These are phyloP conservation scores for Volvox carteri DNA, from an alignment of 163 green algal genomes.

Conservation along the genomic window DNA sequence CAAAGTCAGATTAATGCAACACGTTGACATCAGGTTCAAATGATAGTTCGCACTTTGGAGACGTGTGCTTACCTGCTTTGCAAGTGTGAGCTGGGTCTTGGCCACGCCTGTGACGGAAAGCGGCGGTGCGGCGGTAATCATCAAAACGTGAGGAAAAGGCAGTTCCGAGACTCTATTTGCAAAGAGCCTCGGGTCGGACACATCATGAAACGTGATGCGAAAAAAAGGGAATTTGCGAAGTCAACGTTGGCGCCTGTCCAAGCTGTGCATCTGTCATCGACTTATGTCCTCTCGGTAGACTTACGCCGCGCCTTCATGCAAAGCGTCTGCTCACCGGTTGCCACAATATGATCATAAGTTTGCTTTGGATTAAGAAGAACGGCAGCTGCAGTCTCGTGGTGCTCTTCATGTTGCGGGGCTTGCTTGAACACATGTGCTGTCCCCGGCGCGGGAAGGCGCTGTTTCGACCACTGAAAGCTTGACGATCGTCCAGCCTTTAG, in stretches of 20 bases:
- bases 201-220: too few relatives aligned
- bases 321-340: slow-evolving; percentile 1
- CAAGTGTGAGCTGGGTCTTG: slow-evolving; percentile 42
- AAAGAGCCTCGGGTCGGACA: too few relatives aligned
- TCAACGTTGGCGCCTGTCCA: too few relatives aligned
- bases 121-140: too few relatives aligned
- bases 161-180: too few relatives aligned
- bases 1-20: too few relatives aligned
- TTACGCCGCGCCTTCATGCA: neutral
- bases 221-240: too few relatives aligned
- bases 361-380: slow-evolving; percentile 46
- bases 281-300: too few relatives aligned
- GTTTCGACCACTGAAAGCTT: neutral
- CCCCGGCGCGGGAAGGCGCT: neutral
- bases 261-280: too few relatives aligned
- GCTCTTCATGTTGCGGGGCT: neutral
- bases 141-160: too few relatives aligned
- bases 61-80: slow-evolving; percentile 57
- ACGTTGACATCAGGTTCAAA: too few relatives aligned
- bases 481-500: neutral
- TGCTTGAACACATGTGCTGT: neutral
- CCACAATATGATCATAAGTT: slow-evolving; percentile 58
- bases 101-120: slow-evolving; percentile 23
- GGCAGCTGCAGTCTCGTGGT: neutral
- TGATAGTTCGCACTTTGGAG: too few relatives aligned